Evolutionary conservation across 2,329 filamentous ascomycete species (phyloP).

Genomic region (Rhytidhysteron rufulum): DNA sequence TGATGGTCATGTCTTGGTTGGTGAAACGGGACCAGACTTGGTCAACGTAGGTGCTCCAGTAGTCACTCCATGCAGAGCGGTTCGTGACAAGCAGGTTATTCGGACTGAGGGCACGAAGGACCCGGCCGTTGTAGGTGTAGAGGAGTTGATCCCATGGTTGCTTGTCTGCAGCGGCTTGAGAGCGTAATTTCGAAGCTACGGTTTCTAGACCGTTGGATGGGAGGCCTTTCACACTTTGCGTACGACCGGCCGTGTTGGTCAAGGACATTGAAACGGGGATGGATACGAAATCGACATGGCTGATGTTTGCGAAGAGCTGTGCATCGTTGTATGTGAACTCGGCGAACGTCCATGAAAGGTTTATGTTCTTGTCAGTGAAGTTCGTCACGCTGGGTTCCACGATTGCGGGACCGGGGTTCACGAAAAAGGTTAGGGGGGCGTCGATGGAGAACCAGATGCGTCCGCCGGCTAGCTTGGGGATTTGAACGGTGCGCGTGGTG

Average conservation of each 20-base stretch:
- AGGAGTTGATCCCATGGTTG: constrained; percentile 59
- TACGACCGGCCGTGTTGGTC: constrained; percentile 37
- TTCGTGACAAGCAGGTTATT: constrained; percentile 47
- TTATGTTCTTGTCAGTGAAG: constrained; percentile 46
- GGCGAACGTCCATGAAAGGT: constrained; percentile 43
- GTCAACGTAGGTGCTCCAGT: constrained; percentile 52
- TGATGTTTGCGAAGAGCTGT: constrained; percentile 55
- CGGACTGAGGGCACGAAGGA: constrained; percentile 41
- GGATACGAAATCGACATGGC: constrained; percentile 70
- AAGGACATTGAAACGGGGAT: constrained; percentile 49
- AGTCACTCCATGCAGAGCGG: constrained; percentile 45
- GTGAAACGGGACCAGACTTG: constrained; percentile 49
- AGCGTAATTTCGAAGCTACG: constrained; percentile 52
- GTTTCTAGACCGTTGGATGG: constrained; percentile 52
- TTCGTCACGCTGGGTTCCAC: constrained; percentile 74
- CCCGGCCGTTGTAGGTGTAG: constrained; percentile 34
- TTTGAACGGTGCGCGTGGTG: constrained; percentile 55
- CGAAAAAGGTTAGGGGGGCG: constrained; percentile 59
- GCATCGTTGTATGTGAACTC: constrained; percentile 48
- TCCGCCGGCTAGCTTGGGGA: constrained; percentile 67
- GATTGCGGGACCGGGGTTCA: constrained; percentile 69
- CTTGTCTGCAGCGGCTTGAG: constrained; percentile 55
- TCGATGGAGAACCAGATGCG: constrained; percentile 68
- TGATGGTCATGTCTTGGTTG: constrained; percentile 49
- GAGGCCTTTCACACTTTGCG: constrained; percentile 55